Evolutionary conservation across 495 filamentous ascomycete species (phyloP).

Genomic region (Neurospora sp.): DNA sequence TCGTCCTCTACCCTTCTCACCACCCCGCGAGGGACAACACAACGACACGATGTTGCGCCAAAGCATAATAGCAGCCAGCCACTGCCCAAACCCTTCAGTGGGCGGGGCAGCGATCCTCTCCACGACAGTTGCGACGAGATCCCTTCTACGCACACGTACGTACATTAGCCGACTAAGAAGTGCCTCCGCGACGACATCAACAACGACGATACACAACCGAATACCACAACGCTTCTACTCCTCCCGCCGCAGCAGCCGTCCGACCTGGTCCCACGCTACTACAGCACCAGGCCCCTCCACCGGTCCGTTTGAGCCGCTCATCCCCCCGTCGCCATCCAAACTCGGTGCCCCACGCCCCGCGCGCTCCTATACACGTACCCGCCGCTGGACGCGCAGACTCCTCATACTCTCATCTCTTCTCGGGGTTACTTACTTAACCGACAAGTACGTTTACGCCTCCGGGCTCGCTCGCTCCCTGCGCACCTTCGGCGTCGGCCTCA

Average conservation of each 20-base stretch:
- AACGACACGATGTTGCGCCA: background rate
- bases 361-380: conserved; percentile 52
- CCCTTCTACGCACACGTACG: background rate
- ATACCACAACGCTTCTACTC: background rate
- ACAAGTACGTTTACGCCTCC: conserved; percentile 65
- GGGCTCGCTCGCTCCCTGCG: conserved; percentile 68
- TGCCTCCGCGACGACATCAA: background rate
- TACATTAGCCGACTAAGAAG: background rate
- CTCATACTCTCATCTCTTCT: conserved; percentile 49
- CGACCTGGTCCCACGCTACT: conserved; percentile 1
- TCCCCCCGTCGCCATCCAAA: conserved; percentile 70
- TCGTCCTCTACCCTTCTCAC: background rate
- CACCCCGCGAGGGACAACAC: background rate
- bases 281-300: background rate
- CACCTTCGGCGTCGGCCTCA: conserved; percentile 68
- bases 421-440: conserved; percentile 54
- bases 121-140: background rate
- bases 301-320: conserved; percentile 54
- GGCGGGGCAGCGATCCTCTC: background rate
- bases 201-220: background rate
- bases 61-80: background rate
- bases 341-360: conserved; percentile 63
- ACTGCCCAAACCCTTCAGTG: background rate
- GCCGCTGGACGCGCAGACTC: conserved; percentile 68
- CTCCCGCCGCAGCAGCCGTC: conserved; percentile 7